Evolutionary conservation across 2,329 filamentous ascomycete genomes (phyloP).

Genomic region (Ascocoryne sarcoides): DNA sequence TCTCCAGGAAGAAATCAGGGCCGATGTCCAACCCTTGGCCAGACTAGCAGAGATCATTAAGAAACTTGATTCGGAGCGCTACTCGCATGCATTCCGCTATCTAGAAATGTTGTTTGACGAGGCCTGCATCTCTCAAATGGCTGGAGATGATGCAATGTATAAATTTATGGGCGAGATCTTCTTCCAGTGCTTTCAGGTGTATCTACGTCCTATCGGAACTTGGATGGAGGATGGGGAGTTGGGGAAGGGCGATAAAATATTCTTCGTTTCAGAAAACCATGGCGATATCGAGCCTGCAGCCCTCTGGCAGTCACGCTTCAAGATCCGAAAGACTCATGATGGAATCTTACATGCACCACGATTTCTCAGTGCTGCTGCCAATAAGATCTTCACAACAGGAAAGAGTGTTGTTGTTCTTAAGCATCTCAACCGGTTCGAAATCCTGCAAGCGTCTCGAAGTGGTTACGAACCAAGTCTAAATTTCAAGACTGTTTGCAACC

Average conservation of each 20-base stretch:
- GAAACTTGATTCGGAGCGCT: constrained; percentile 38
- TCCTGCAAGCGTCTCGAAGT: constrained; percentile 26
- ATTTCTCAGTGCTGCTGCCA: constrained; percentile 62
- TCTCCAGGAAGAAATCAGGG: constrained; percentile 48
- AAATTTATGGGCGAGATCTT: constrained; percentile 60
- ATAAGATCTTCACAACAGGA: constrained; percentile 74
- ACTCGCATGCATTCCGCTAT: constrained; percentile 51
- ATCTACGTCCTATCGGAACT: constrained; percentile 65
- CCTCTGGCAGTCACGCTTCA: constrained; percentile 70
- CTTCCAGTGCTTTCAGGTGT: constrained; percentile 73
- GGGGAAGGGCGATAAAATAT: constrained; percentile 54
- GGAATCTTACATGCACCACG: constrained; percentile 59
- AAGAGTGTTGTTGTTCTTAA: constrained; percentile 84
- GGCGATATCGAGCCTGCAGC: constrained; percentile 50
- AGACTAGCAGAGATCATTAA: constrained; percentile 54
- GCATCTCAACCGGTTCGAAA: constrained; percentile 50
- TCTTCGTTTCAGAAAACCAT: constrained; percentile 61
- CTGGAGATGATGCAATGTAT: constrained; percentile 54
- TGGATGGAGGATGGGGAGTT: constrained; percentile 83
- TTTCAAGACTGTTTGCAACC: constrained; percentile 47
- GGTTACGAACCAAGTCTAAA: constrained; percentile 41
- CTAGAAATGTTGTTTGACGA: constrained; percentile 71
- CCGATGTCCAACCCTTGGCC: constrained; percentile 45
- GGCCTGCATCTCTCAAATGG: constrained; percentile 59
- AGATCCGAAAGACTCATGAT: constrained; percentile 51